These are phyloP conservation scores for Tolypocladium tropicale DNA, from an alignment of 2,329 filamentous ascomycete genomes.

Conservation along the genomic window DNA sequence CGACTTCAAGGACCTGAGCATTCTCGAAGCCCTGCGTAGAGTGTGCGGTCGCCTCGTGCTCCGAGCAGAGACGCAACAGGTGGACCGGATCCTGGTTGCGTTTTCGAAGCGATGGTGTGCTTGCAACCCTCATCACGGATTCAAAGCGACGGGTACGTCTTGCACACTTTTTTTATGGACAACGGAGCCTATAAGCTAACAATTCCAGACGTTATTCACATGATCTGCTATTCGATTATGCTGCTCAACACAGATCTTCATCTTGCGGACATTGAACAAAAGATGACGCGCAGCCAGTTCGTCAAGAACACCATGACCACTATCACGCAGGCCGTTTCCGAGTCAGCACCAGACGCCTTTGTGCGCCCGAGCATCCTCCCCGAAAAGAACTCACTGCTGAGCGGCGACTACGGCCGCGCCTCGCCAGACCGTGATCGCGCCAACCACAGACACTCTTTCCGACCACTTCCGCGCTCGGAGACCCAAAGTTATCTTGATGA, in stretches of 20 bases:
- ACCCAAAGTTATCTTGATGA: slow-evolving; percentile 37
- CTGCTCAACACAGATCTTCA: slow-evolving; percentile 94
- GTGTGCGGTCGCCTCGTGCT: slow-evolving; percentile 75
- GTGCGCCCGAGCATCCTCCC: slow-evolving; percentile 48
- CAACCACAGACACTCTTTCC: slow-evolving; percentile 38
- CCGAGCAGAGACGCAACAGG: slow-evolving; percentile 89
- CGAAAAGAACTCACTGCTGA: slow-evolving; percentile 24
- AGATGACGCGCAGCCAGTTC: slow-evolving; percentile 93
- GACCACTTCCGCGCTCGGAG: slow-evolving; percentile 35
- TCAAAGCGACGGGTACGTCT: slow-evolving; percentile 72
- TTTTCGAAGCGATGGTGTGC: slow-evolving; percentile 87
- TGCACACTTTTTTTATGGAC: background rate
- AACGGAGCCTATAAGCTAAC: slow-evolving; percentile 15
- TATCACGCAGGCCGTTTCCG: slow-evolving; percentile 64
- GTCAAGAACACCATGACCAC: slow-evolving; percentile 94
- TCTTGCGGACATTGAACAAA: slow-evolving; percentile 85
- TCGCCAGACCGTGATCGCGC: slow-evolving; percentile 28
- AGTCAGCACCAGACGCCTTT: slow-evolving; percentile 60
- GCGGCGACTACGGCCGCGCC: slow-evolving; percentile 19
- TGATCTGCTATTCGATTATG: slow-evolving; percentile 92
- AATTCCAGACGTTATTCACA: slow-evolving; percentile 76
- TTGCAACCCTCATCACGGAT: slow-evolving; percentile 87
- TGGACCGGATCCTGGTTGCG: slow-evolving; percentile 84
- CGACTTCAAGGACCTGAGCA: slow-evolving; percentile 72
- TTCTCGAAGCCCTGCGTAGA: slow-evolving; percentile 66